Percentiles rank a stretch among this genome's conserved stretches.
phyloP scores from a whole-genome alignment of 2,329 filamentous ascomycete species.

The Rhinocladiella mackenziei region DNA sequence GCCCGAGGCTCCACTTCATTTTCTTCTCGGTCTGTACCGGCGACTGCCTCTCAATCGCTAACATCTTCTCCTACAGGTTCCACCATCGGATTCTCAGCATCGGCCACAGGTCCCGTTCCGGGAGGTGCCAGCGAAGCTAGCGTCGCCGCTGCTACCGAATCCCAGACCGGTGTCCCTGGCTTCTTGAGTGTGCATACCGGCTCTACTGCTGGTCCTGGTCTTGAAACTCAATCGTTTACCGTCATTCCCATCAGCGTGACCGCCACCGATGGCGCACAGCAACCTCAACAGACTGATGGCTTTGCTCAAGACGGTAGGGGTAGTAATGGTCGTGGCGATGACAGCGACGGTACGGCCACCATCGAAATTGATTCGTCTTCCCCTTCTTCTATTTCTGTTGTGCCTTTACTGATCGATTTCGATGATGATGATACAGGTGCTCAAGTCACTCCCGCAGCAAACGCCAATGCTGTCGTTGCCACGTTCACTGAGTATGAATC shows the following conservation, averaged over 20 bases:
- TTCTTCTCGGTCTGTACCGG: not conserved
- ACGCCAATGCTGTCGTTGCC: conserved; percentile 15
- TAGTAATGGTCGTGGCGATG: conserved; percentile 1
- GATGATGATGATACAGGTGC: conserved; percentile 3
- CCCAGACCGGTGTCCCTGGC: conserved; percentile 14
- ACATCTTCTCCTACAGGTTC: conserved; percentile 14
- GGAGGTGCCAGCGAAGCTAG: conserved; percentile 26
- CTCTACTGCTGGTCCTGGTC: conserved; percentile 19
- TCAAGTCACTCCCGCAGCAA: conserved; percentile 8
- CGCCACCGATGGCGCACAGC: conserved; percentile 4
- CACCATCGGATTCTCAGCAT: conserved; percentile 22
- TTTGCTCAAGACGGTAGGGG: conserved; percentile 1
- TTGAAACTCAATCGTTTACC: conserved; percentile 24
- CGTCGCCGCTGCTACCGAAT: conserved; percentile 16
- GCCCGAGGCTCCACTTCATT: conserved; percentile 1
- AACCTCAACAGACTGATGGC: conserved; percentile 3
- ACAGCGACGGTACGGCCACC: conserved; percentile 3
- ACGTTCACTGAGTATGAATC: conserved; percentile 24
- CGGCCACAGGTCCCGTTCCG: conserved; percentile 20
- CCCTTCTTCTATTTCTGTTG: not conserved
- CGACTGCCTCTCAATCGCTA: conserved; percentile 3
- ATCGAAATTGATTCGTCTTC: not conserved
- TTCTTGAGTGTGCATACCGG: conserved; percentile 24
- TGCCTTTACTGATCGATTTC: conserved; percentile 1
- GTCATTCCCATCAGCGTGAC: conserved; percentile 19